Evolutionary conservation across 441 rosid genomes (phyloP).

Genomic region (Cnidoscolus chayamansa): DNA sequence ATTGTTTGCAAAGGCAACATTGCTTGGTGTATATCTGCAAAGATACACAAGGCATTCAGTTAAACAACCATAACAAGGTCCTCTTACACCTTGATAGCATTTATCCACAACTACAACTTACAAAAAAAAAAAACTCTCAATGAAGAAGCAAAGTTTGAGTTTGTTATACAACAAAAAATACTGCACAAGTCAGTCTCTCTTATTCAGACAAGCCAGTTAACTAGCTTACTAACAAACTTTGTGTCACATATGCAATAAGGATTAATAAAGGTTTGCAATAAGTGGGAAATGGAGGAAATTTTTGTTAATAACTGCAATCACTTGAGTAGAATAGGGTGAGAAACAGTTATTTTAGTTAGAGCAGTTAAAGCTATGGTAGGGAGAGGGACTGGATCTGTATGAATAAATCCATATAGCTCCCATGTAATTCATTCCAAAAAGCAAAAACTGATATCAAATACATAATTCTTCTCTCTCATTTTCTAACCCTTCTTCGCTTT

Average conservation of each 20-base stretch:
- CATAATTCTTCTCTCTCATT: too few species aligned
- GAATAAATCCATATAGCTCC: too few species aligned
- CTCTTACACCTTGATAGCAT: neutral
- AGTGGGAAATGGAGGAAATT: too few species aligned
- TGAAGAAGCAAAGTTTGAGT: neutral
- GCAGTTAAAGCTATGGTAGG: too few species aligned
- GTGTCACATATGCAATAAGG: neutral
- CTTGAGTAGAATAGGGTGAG: too few species aligned
- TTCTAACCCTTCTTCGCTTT: too few species aligned
- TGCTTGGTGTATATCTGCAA: slow-evolving; percentile 29
- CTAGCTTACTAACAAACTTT: neutral
- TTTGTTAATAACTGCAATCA: too few species aligned
- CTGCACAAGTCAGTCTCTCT: neutral
- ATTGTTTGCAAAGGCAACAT: slow-evolving; percentile 26
- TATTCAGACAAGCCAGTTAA: neutral
- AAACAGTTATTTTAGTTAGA: too few species aligned
- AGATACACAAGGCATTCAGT: neutral
- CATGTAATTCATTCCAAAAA: too few species aligned
- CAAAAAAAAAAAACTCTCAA: neutral
- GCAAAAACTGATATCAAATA: too few species aligned
- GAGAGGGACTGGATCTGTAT: too few species aligned
- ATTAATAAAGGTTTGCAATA: too few species aligned
- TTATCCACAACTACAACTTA: neutral
- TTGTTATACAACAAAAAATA: neutral
- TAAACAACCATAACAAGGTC: neutral